These are phyloP conservation scores for Hibiscus tridactylites DNA, from an alignment of 345 rosid species.

Conservation along the genomic window DNA sequence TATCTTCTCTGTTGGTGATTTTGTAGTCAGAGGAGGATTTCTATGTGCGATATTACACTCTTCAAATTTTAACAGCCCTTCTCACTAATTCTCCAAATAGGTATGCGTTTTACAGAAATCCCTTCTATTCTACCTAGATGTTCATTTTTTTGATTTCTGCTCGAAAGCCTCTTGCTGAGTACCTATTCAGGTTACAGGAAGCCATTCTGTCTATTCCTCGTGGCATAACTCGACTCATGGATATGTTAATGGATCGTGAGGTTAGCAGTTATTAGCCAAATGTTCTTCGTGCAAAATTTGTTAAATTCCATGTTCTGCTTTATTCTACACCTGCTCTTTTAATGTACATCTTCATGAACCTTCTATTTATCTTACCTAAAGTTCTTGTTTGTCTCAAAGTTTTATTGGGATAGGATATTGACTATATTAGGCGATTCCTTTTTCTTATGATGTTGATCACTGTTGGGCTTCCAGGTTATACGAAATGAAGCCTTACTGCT, in stretches of 20 bases:
- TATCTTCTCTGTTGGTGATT: slow-evolving; percentile 2
- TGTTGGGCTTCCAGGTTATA: slow-evolving; percentile 54
- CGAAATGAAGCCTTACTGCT: slow-evolving; percentile 91
- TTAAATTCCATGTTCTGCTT: background rate
- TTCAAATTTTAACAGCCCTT: slow-evolving; percentile 90
- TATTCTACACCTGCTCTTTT: background rate
- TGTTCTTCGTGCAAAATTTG: background rate
- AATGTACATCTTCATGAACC: background rate
- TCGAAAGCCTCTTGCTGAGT: slow-evolving; percentile 30
- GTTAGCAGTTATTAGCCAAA: slow-evolving; percentile 25
- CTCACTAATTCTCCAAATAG: slow-evolving; percentile 82
- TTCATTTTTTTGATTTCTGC: slow-evolving; percentile 10
- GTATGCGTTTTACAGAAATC: slow-evolving; percentile 30
- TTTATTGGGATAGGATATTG: background rate
- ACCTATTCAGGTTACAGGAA: slow-evolving; percentile 90
- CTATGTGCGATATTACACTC: slow-evolving; percentile 86
- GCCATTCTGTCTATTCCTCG: slow-evolving; percentile 93
- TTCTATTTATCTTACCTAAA: background rate
- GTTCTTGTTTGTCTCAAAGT: background rate
- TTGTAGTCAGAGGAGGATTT: slow-evolving; percentile 92
- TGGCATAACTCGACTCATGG: slow-evolving; percentile 96
- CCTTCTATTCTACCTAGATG: background rate
- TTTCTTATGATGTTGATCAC: slow-evolving; percentile 9
- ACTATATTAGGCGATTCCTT: background rate
- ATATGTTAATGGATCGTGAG: slow-evolving; percentile 99